phyloP scores from a whole-genome alignment of 2,329 filamentous ascomycete species.

The Cladosporium halotolerans region DNA sequence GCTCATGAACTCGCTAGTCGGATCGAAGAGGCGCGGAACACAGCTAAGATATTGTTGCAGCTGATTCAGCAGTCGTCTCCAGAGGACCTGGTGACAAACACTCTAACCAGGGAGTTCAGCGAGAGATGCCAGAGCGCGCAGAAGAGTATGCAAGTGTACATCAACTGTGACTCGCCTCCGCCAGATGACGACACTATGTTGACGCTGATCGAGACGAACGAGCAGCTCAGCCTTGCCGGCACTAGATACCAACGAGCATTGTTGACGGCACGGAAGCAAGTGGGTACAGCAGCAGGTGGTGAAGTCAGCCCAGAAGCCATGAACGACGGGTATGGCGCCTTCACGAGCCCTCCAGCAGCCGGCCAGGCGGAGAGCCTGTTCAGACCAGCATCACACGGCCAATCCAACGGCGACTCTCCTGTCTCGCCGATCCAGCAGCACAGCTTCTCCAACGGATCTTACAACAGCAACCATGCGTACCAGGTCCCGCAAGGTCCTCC shows the following conservation, averaged over 20 bases:
- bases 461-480: slow-evolving; percentile 12
- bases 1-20: slow-evolving; percentile 73
- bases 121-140: slow-evolving; percentile 78
- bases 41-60: slow-evolving; percentile 85
- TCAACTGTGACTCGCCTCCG: slow-evolving; percentile 67
- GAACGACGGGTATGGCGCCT: slow-evolving; percentile 5
- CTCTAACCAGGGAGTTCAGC: slow-evolving; percentile 88
- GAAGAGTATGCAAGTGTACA: slow-evolving; percentile 77
- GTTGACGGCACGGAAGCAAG: slow-evolving; percentile 48
- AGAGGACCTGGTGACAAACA: slow-evolving; percentile 68
- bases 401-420: slow-evolving; percentile 5
- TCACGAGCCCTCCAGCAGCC: slow-evolving; percentile 1
- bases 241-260: slow-evolving; percentile 80
- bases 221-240: slow-evolving; percentile 75
- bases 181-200: slow-evolving; percentile 94
- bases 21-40: slow-evolving; percentile 84
- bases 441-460: not conserved
- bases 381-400: not conserved
- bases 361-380: slow-evolving; percentile 9
- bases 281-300: slow-evolving; percentile 22
- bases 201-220: slow-evolving; percentile 88
- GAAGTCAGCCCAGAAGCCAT: slow-evolving; percentile 1
- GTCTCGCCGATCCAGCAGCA: slow-evolving; percentile 2
- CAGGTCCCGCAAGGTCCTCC: slow-evolving; percentile 22
- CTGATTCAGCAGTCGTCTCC: slow-evolving; percentile 80